phyloP scores from a whole-genome alignment of 1,139 yeast genomes.

The Meyerozyma carpophila region DNA sequence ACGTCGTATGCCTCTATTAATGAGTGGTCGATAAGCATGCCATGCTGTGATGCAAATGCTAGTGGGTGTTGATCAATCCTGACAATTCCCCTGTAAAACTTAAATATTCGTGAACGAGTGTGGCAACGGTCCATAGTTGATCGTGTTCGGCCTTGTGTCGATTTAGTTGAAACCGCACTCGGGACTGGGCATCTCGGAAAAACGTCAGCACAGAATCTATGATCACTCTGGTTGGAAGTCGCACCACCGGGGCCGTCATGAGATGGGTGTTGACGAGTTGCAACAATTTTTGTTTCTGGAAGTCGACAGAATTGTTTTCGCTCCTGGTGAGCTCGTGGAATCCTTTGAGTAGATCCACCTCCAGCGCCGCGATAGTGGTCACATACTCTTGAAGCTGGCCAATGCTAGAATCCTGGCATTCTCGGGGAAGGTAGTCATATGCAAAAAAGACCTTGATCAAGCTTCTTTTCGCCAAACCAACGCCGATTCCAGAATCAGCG shows the following conservation, averaged over 20 bases:
- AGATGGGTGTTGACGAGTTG: not conserved
- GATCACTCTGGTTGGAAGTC: not conserved
- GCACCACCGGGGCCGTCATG: not conserved
- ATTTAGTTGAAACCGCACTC: not conserved
- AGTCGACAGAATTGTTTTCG: not conserved
- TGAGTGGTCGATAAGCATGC: not conserved
- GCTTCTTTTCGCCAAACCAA: not conserved
- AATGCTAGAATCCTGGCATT: not conserved
- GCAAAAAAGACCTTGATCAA: not conserved
- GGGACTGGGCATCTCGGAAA: not conserved
- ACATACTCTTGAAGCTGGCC: not conserved
- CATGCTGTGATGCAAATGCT: not conserved
- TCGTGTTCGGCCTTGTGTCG: not conserved
- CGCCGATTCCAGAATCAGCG: not conserved
- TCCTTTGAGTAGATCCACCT: not conserved
- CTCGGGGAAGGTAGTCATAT: not conserved
- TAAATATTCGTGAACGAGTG: not conserved
- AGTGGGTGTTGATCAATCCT: not conserved
- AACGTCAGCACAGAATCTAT: not conserved
- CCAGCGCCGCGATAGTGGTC: not conserved
- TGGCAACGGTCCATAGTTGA: not conserved
- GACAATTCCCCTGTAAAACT: not conserved
- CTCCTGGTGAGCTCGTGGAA: not conserved
- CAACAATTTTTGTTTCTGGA: not conserved
- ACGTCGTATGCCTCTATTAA: too few species aligned